These are phyloP conservation scores for Phytophthora podocarpi DNA, from an alignment of 352 stramenopile species.

Conservation along the genomic window DNA sequence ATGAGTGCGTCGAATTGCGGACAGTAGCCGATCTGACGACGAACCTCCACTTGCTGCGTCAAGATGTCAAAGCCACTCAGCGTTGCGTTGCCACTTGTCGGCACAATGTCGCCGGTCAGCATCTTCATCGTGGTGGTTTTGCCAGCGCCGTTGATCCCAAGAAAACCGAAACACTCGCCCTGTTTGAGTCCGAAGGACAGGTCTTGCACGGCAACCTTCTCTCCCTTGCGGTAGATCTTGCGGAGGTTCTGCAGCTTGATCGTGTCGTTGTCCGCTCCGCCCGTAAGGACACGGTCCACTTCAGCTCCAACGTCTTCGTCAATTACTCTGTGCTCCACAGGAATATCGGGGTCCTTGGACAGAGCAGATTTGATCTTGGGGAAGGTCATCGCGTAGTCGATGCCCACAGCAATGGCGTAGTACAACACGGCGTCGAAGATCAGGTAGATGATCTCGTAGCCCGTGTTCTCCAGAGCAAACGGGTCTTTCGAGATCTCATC, in stretches of 20 bases:
- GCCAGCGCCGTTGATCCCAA: constrained; percentile 95
- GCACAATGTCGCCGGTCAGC: constrained; percentile 89
- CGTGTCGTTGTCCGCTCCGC: constrained; percentile 42
- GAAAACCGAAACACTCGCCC: constrained; percentile 94
- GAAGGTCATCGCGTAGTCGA: constrained; percentile 71
- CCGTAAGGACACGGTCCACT: constrained; percentile 40
- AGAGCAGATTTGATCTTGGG: constrained; percentile 60
- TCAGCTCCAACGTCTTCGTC: constrained; percentile 59
- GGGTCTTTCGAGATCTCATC: constrained; percentile 26
- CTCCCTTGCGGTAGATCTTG: constrained; percentile 53
- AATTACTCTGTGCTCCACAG: constrained; percentile 38
- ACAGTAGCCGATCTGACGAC: constrained; percentile 91
- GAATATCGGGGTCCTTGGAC: constrained; percentile 53
- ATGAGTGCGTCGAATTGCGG: constrained; percentile 91
- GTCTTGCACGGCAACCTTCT: constrained; percentile 80
- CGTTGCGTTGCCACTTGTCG: constrained; percentile 51
- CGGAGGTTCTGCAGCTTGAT: constrained; percentile 52
- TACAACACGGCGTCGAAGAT: constrained; percentile 51
- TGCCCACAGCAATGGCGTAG: constrained; percentile 44
- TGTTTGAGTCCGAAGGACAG: constrained; percentile 81
- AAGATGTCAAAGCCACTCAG: constrained; percentile 77
- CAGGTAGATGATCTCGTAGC: constrained; percentile 62
- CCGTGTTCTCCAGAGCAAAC: constrained; percentile 56
- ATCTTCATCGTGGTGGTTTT: constrained; percentile 97
- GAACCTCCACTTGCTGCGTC: constrained; percentile 72